Evolutionary conservation across 1,139 yeast genomes (phyloP), one percentile per base, ranked within the genome.

Genomic region (Hyphopichia khmerensis): DNA sequence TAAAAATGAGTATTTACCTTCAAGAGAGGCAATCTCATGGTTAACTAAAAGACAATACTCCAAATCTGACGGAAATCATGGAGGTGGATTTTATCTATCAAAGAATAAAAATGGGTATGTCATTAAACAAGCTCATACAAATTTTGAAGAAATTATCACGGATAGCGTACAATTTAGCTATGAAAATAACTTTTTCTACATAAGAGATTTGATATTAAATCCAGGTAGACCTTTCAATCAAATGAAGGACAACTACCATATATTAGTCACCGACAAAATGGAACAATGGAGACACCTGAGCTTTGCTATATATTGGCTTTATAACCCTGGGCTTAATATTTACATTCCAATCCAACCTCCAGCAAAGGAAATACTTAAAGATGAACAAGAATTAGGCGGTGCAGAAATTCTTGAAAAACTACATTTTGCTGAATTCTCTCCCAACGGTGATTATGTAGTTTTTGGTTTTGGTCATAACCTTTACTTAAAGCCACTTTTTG

Each of bases 391-490:
- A 6, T 15, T 19, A 8, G 43, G 36, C 26, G 38, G 43, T 6
- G 40, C 38, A n/a, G 43, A 47, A 30, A 43, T 38, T 2, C 49
- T 65, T 17, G 47, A 48, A 11, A 67, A 67, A 43, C 55, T 73
- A n/a, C 75, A 72, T 43, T 73, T 67, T 52, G 77, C 69, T 2
- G 59, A 64, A 33, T 72, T 71, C 44, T 63, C 74, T n/a, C 77
- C 77, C 1, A 54, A 59, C 33, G 75, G 77, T 3, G 52, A 59
- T 13, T 52, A 56, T 24, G 50, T 73, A 11, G 57, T 70, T 1
- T 72, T 66, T 48, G 69, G 71, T 5, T 57, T 51, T 45, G 59
- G 69, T 35, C 70, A 72, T 51, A 62, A 73, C 48, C 58, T 73
- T 8, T 72, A 56, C 49, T 43, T 87, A 14, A 71, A 77, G 42